Evolutionary conservation across 106 monocot genomes (phyloP), one percentile per base, ranked within the genome.

Genomic region (Dendrobium nobile): DNA sequence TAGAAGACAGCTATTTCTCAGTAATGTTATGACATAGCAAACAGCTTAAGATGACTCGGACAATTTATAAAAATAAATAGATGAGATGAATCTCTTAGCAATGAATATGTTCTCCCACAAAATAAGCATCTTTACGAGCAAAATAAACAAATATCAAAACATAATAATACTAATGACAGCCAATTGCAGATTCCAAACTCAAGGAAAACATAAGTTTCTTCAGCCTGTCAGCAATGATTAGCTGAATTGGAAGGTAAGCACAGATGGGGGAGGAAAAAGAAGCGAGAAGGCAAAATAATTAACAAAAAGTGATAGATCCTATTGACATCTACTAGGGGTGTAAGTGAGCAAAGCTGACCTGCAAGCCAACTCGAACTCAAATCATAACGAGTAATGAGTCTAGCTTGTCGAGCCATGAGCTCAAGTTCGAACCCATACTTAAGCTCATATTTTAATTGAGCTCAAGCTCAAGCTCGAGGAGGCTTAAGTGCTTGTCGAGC

Each of bases 1-100:
- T 95, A 78, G 9, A 87, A 82, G 22, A 73, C 17, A 48, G 18
- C 4, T 16, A 54, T 28, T 37, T 22, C 70, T 70, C 48, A 48
- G 27, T 24, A 76, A 76, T 47, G 45, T 47, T 76, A 26, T 26
- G 27, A 76, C 70, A 70, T 37, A 70, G 37, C 37, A 33, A 70
- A 70, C 70, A 4, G 13, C 33, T 70, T 28, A 15, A 82, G n/a
- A 68, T 24, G 0, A 7, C 70, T 70, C 76, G 4, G 26, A 13
- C 26, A 76, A 9, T 8, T 22, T 51, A 47, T 13, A 13, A 26
- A 48, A 76, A 27, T 11, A 76, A 24, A 26, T 24, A 20, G 19
- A 51, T 43, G 13, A 70, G 28, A 70, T 42, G 61, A 22, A 68
- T 37, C 37, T 20, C 42, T 47, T 61, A 45, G 27, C 3, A 45